Conservation (phyloP, 2,329 filamentous ascomycete species). For the Monilinia laxa region DNA sequence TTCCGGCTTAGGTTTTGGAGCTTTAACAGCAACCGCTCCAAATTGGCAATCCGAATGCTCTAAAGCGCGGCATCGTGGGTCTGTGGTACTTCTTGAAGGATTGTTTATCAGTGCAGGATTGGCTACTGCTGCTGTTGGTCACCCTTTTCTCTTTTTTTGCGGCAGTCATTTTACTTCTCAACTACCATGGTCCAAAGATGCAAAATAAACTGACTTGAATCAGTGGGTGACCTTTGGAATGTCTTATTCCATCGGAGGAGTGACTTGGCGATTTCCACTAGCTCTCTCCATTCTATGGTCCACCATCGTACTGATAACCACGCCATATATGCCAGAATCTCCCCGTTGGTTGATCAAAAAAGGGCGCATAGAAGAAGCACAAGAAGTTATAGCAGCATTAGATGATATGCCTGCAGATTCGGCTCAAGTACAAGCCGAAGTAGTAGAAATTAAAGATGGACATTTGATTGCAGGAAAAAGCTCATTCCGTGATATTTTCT, state of each 20-base stretch:
- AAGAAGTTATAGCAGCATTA: conserved; percentile 46
- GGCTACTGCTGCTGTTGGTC: conserved; percentile 22
- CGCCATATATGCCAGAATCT: conserved; percentile 54
- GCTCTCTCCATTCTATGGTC: conserved; percentile 59
- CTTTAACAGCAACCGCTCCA: conserved; percentile 51
- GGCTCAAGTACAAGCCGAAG: conserved; percentile 55
- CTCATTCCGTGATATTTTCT: conserved; percentile 47
- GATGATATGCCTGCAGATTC: conserved; percentile 47
- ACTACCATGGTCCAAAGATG: conserved; percentile 6
- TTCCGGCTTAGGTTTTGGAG: conserved; percentile 52
- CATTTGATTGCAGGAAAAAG: conserved; percentile 55
- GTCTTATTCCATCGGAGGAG: conserved; percentile 52
- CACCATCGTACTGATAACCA: conserved; percentile 54
- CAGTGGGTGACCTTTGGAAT: conserved; percentile 61
- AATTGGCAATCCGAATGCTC: conserved; percentile 63
- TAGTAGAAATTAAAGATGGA: conserved; percentile 55
- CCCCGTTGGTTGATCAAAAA: conserved; percentile 49
- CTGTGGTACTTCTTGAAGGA: conserved; percentile 60
- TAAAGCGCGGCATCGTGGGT: conserved; percentile 56
- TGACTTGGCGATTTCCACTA: conserved; percentile 61
- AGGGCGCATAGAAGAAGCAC: conserved; percentile 47
- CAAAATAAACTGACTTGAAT: conserved; percentile 11
- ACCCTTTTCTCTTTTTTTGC: conserved; percentile 5
- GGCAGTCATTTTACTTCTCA: background rate
- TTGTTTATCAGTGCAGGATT: conserved; percentile 54